These are phyloP conservation scores for Paramecium pentaurelia DNA, from an alignment of 73 alveolate genomes.

Conservation along the genomic window DNA sequence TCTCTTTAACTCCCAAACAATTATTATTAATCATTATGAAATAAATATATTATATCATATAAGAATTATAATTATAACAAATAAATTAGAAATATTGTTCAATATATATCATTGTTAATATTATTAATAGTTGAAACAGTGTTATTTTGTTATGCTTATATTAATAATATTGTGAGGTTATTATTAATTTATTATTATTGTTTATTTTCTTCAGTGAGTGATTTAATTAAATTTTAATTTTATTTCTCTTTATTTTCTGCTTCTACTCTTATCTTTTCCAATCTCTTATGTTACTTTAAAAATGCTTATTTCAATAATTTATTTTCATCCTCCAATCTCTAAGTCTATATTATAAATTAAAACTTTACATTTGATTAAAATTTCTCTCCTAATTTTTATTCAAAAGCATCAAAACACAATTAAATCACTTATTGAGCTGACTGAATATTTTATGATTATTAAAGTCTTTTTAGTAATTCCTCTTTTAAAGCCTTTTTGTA, in stretches of 20 bases:
- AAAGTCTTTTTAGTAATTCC: not conserved
- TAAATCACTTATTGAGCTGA: not conserved
- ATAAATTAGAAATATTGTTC: not conserved
- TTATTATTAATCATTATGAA: not conserved
- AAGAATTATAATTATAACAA: not conserved
- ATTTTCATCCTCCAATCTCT: not conserved
- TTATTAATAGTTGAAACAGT: not conserved
- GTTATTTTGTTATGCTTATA: not conserved
- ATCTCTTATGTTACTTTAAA: not conserved
- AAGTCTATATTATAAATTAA: not conserved
- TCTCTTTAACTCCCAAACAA: not conserved
- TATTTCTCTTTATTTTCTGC: slow-evolving; percentile 10
- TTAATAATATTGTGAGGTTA: not conserved
- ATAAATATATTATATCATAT: not conserved
- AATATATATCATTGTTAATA: not conserved
- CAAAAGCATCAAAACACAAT: slow-evolving; percentile 12
- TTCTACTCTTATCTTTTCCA: not conserved
- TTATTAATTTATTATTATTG: not conserved
- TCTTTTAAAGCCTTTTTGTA: not conserved
- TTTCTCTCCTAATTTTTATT: not conserved
- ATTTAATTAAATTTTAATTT: not conserved
- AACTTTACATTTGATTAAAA: not conserved
- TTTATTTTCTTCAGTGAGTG: not conserved
- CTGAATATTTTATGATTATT: not conserved
- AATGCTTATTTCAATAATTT: not conserved